phyloP scores from a whole-genome alignment of 192 early-diverging fungal genomes.

The Coemansia reversa region DNA sequence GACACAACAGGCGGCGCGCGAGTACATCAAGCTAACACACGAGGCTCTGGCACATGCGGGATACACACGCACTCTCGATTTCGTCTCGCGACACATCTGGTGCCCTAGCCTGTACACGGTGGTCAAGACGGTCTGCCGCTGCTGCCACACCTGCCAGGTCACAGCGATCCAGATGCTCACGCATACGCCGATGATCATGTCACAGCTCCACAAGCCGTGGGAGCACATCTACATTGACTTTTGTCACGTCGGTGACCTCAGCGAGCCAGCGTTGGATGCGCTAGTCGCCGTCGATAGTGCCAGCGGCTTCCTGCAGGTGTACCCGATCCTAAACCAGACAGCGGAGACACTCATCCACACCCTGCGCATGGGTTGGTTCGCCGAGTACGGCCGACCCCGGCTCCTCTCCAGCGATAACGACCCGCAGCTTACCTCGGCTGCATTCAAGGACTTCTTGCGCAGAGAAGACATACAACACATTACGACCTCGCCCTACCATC shows the following conservation, averaged over 20 bases:
- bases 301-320: conserved; percentile 12
- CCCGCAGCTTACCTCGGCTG: conserved; percentile 3
- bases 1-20: background rate
- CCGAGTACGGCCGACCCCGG: background rate
- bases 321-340: conserved; percentile 9
- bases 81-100: background rate
- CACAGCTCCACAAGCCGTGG: background rate
- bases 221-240: conserved; percentile 34
- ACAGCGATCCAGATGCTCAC: conserved; percentile 8
- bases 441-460: conserved; percentile 5
- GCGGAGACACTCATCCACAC: background rate
- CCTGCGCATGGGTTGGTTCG: conserved; percentile 11
- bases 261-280: conserved; percentile 7
- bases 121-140: background rate
- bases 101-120: background rate
- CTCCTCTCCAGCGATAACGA: conserved; percentile 30
- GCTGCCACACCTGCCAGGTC: conserved; percentile 25
- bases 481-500: background rate
- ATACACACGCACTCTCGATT: conserved; percentile 1
- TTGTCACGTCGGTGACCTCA: conserved; percentile 9
- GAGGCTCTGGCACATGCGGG: conserved; percentile 12
- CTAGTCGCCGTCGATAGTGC: background rate
- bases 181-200: conserved; percentile 9
- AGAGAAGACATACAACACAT: background rate
- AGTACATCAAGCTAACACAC: background rate